Conservation (phyloP, 2,329 filamentous ascomycete genomes). For the Tolypocladium nubicola region DNA sequence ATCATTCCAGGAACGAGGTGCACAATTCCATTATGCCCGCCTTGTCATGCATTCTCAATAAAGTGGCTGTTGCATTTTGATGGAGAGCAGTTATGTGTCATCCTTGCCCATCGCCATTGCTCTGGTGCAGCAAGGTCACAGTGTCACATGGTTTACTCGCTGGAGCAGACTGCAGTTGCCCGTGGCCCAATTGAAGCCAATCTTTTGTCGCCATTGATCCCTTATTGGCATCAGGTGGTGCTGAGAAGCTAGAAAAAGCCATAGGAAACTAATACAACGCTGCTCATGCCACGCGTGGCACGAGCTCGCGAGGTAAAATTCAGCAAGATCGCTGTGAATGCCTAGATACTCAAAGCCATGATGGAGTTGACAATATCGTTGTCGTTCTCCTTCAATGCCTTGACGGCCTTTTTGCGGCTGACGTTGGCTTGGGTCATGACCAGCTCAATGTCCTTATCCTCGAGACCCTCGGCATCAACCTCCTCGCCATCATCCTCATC, state of each 20-base stretch:
- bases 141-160: background rate
- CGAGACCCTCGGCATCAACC: conserved; percentile 85
- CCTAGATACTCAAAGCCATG: conserved; percentile 87
- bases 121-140: background rate
- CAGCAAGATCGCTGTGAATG: conserved; percentile 8
- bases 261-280: conserved; percentile 19
- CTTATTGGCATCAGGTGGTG: background rate
- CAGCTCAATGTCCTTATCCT: conserved; percentile 98
- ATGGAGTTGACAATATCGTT: conserved; percentile 99
- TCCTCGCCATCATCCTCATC: conserved; percentile 93
- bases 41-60: background rate
- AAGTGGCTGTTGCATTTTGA: background rate
- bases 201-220: background rate
- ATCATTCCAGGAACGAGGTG: background rate
- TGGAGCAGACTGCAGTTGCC: background rate
- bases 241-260: conserved; percentile 3
- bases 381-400: conserved; percentile 97
- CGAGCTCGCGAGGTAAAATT: conserved; percentile 12
- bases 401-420: conserved; percentile 96
- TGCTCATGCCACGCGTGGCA: conserved; percentile 13
- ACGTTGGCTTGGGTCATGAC: conserved; percentile 98
- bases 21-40: background rate
- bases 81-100: background rate
- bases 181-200: background rate
- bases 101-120: background rate